A percentile compares a stretch with the other conserved stretches of the same genome.
These are phyloP conservation scores for Paracoccidioides brasiliensis DNA, from an alignment of 2,329 filamentous ascomycete genomes.

Conservation along the genomic window DNA sequence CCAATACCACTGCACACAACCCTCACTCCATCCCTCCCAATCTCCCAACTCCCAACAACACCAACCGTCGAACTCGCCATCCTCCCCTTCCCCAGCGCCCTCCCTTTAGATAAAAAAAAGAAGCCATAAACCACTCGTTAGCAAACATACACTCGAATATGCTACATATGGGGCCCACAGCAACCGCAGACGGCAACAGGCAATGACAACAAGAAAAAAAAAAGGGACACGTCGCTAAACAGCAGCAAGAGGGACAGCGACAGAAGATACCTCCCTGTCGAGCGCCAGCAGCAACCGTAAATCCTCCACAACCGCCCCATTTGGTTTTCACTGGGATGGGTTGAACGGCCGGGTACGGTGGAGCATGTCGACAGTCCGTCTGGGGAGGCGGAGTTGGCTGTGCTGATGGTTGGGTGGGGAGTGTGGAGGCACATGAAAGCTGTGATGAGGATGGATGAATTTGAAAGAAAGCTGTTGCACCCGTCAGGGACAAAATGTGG, in stretches of 20 bases:
- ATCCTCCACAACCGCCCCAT: not conserved
- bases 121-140: slow-evolving; percentile 21
- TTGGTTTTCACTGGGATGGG: slow-evolving; percentile 25
- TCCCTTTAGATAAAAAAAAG: slow-evolving; percentile 18
- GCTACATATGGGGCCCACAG: slow-evolving; percentile 10
- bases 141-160: slow-evolving; percentile 27
- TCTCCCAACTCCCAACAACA: slow-evolving; percentile 20
- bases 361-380: slow-evolving; percentile 25
- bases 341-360: slow-evolving; percentile 23
- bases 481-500: slow-evolving; percentile 30
- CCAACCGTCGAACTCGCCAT: slow-evolving; percentile 39
- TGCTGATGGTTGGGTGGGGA: slow-evolving; percentile 41
- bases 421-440: slow-evolving; percentile 36
- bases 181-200: no score
- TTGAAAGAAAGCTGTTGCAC: slow-evolving; percentile 27
- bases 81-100: slow-evolving; percentile 30
- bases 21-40: slow-evolving; percentile 17
- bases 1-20: slow-evolving; percentile 13
- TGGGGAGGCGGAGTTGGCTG: slow-evolving; percentile 30
- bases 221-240: not conserved
- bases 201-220: not conserved
- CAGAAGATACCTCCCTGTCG: no score
- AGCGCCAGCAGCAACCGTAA: no score
- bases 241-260: not conserved
- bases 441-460: slow-evolving; percentile 34